phyloP scores from a whole-genome alignment of 768 basidiomycete genomes.

The Peribolospora baueri region DNA sequence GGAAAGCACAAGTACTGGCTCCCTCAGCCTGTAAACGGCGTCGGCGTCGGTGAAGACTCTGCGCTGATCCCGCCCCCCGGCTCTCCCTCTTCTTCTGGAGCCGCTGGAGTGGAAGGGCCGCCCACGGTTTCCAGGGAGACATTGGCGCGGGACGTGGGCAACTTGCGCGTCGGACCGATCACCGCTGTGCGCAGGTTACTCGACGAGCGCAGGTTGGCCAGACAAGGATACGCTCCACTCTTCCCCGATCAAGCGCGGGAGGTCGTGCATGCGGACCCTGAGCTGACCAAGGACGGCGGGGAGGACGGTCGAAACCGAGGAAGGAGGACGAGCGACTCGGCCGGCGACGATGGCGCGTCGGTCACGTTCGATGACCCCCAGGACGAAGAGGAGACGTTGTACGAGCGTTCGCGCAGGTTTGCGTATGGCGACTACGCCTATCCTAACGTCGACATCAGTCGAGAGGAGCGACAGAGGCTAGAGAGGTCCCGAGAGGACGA shows the following conservation, averaged over 20 bases:
- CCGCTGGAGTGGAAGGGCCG: slow-evolving; percentile 12
- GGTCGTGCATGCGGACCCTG: slow-evolving; percentile 30
- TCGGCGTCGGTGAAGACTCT: neutral
- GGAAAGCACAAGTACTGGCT: slow-evolving; percentile 91
- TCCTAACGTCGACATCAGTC: slow-evolving; percentile 66
- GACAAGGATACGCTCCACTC: slow-evolving; percentile 52
- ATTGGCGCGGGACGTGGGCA: slow-evolving; percentile 1
- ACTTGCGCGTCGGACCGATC: slow-evolving; percentile 17
- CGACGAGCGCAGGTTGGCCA: slow-evolving; percentile 21
- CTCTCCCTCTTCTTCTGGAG: neutral
- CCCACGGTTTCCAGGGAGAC: slow-evolving; percentile 25
- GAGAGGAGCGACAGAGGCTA: slow-evolving; percentile 24
- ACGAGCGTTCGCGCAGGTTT: slow-evolving; percentile 46
- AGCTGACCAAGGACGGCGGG: slow-evolving; percentile 6
- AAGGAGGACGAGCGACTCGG: slow-evolving; percentile 18
- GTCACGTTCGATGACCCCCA: slow-evolving; percentile 41
- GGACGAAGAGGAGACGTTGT: slow-evolving; percentile 50
- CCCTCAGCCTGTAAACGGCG: slow-evolving; percentile 32
- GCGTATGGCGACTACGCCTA: slow-evolving; percentile 81
- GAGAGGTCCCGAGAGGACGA: no score
- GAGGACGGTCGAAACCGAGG: slow-evolving; percentile 3
- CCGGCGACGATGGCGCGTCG: slow-evolving; percentile 26
- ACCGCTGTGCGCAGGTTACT: slow-evolving; percentile 16
- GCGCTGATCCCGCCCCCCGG: neutral
- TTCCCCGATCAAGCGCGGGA: slow-evolving; percentile 36